Base-by-base conservation (phyloP, 129 eudicot genomes). In the Rutidosis leptorrhynchoides region DNA sequence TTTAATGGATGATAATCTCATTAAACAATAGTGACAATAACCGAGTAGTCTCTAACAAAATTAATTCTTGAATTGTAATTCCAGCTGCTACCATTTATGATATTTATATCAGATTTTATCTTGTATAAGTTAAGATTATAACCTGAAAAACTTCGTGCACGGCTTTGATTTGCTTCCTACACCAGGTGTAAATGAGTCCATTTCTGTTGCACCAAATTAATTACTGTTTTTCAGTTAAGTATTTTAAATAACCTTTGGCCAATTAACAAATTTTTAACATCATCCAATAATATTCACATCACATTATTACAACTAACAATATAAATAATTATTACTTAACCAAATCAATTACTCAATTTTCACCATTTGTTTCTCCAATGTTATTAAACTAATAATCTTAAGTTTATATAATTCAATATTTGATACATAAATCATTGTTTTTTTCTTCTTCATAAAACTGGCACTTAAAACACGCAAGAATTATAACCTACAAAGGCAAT, bases 121-220 rank as follows among this genome's bases (percentile, higher is more conserved):
- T 80, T 74, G 67, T 52, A 65, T 68, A 69, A 76, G 79, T 82
- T 76, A 40, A 40, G 46, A 40, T 40, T 40, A 40, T 40, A 40
- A 89, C 96, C 96, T 89, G 96, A 85, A 89, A 83, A 89, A 89
- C 94, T 89, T 89, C 80, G 74, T 89, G 94, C 96, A 89, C 56
- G 96, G 96, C 96, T 85, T 89, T 79, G 90, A 85, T 89, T 89
- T 89, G 94, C 94, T 85, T 81, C 96, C 94, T 85, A 89, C 85
- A 89, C 96, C 94, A 76, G 83, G 81, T 83, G 85, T 78, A 82
- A 88, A 80, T 26, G 85, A 77, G 77, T 84, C 90, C 86, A 58
- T 49, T 88, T 84, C 95, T 88, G 95, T 88, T 74, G 42, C 90
- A 88, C 16, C 43, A 79, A 69, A 80, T 87, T 87, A 40, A 71